phyloP scores from a whole-genome alignment of 2,329 filamentous ascomycete genomes.

The Diaporthe ilicicola region DNA sequence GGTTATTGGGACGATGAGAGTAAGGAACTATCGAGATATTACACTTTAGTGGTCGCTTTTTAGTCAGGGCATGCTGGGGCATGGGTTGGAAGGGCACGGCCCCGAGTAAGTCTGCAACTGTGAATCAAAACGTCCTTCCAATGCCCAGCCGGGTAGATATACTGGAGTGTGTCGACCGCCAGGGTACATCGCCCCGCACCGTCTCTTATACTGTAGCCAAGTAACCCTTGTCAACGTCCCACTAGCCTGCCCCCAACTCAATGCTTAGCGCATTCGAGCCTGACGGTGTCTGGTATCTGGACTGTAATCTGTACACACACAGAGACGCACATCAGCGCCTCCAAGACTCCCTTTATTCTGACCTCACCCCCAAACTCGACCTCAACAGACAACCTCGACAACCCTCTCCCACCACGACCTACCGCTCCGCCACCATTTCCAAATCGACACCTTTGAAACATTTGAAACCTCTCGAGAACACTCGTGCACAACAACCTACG shows the following conservation, averaged over 20 bases:
- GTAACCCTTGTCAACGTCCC: too few species aligned
- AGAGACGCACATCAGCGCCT: neutral
- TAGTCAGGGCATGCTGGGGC: too few species aligned
- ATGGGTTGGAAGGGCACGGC: too few species aligned
- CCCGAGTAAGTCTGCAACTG: too few species aligned
- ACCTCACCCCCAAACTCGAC: neutral
- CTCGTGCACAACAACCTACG: conserved; percentile 36
- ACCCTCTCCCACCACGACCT: neutral
- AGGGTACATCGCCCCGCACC: too few species aligned
- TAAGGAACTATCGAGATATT: too few species aligned
- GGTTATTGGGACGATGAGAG: too few species aligned
- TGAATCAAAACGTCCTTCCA: too few species aligned
- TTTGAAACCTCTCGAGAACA: neutral
- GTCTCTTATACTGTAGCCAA: too few species aligned
- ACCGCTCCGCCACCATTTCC: neutral
- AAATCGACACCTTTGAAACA: neutral
- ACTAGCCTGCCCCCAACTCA: neutral
- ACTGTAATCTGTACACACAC: conserved; percentile 24
- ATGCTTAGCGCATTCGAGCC: neutral
- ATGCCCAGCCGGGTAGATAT: too few species aligned
- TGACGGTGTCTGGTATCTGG: neutral
- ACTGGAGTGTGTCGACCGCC: too few species aligned
- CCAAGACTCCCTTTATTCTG: conserved; percentile 11
- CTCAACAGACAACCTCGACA: neutral
- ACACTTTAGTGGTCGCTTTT: too few species aligned